Evolutionary conservation across 176 grass and related monocot genomes (phyloP), one percentile per base, ranked within the genome.

Genomic region (Oryza glaberrima): DNA sequence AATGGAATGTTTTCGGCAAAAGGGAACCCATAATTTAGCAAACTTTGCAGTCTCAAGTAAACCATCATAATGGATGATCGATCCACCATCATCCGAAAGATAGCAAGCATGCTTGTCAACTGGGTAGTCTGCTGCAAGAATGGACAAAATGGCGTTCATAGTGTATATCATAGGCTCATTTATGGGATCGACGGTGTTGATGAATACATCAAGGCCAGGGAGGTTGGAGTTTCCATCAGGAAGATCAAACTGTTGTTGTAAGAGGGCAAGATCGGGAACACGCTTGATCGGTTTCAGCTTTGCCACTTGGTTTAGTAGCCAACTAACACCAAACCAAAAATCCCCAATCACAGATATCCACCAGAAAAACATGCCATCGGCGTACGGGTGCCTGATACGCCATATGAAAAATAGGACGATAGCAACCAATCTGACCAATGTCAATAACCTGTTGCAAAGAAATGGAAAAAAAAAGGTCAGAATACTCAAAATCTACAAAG

Each of bases 161-260:
- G 88, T 90, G 83, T 85, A 85, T 77, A 90, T 85, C 82, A 86
- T 85, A 77, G 88, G 83, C 73, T 90, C 88, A 16, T 86, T 82
- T 66, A 85, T 58, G 44, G 88, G 88, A 70, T 90, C 88, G 20
- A 85, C 88, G 5, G 88, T 86, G 78, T 85, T 85, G 72, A 90
- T 86, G 20, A 90, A 90, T 43, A 90, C 78, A 51, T 90, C 88
- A 56, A 90, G 77, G 0, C 73, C 8, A 23, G 83, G 88, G 19
- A 90, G 83, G 32, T 82, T 86, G 17, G 83, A 86, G 72, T 82
- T 86, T 56, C 88, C 83, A 28, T 85, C 78, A 72, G 88, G 77
- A 23, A 81, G 65, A 77, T 90, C 88, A 16, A 85, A 89, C 38
- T 90, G 77, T 32, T 90, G 71, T 26, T 65, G 34, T 67, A 90